Conservation (phyloP, 2,329 filamentous ascomycete genomes). For the Sporothrix pallida region DNA sequence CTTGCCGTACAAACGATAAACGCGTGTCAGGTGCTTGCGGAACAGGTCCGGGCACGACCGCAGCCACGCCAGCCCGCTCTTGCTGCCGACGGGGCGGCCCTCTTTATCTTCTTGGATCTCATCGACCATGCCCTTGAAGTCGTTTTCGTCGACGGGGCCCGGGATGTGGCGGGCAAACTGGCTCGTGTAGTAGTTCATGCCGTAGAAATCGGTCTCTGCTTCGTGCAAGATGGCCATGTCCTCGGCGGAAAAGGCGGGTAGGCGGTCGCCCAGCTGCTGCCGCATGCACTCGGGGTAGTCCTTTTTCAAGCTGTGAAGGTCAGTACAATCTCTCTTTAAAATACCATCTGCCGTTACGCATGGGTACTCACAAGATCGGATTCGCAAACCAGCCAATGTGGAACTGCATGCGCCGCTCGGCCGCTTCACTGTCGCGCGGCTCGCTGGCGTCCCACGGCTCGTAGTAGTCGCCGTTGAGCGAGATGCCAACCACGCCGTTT, state of each 20-base stretch:
- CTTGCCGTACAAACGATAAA: slow-evolving; percentile 74
- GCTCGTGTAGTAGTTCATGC: slow-evolving; percentile 92
- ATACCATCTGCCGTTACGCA: no score
- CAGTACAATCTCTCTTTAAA: no score
- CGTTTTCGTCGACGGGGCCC: slow-evolving; percentile 64
- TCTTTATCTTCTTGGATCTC: slow-evolving; percentile 71
- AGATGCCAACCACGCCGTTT: slow-evolving; percentile 81
- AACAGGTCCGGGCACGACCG: slow-evolving; percentile 77
- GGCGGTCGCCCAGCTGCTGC: slow-evolving; percentile 76
- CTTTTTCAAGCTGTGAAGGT: not conserved
- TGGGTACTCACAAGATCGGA: slow-evolving; percentile 80
- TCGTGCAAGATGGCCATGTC: slow-evolving; percentile 75
- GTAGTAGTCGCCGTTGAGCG: slow-evolving; percentile 81
- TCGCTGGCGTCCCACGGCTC: slow-evolving; percentile 84
- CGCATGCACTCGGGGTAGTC: slow-evolving; percentile 84
- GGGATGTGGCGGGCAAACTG: slow-evolving; percentile 81
- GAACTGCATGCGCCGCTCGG: slow-evolving; percentile 83
- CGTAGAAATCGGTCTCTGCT: slow-evolving; percentile 86
- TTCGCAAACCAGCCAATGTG: slow-evolving; percentile 88
- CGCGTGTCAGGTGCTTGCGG: slow-evolving; percentile 76
- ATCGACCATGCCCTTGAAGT: slow-evolving; percentile 78
- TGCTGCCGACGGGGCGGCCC: slow-evolving; percentile 75
- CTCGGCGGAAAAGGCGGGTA: slow-evolving; percentile 75
- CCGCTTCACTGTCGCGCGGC: slow-evolving; percentile 74
- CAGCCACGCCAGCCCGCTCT: slow-evolving; percentile 84